A percentile compares a stretch with the other conserved stretches of the same genome.
These are phyloP conservation scores for Globisporangium recalcitrans DNA, from an alignment of 352 stramenopile genomes.

Conservation along the genomic window DNA sequence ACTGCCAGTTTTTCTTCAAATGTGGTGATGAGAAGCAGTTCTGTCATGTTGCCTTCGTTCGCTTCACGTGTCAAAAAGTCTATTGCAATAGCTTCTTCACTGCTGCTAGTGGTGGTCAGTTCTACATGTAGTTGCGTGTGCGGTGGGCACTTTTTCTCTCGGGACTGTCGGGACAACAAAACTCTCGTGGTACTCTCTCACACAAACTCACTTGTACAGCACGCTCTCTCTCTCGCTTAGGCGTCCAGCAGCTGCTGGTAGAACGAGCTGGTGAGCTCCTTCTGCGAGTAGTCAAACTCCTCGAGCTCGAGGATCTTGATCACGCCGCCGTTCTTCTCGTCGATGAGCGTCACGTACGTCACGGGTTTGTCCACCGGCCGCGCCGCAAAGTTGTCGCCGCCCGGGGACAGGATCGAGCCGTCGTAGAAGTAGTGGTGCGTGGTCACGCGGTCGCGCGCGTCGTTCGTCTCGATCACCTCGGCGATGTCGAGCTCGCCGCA, in stretches of 20 bases:
- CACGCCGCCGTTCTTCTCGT: conserved; percentile 19
- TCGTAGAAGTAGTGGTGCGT: conserved; percentile 30
- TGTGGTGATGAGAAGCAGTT: too few species aligned
- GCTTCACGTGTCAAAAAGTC: not conserved
- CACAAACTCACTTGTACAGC: conserved; percentile 1
- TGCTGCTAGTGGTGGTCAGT: not conserved
- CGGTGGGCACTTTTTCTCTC: not conserved
- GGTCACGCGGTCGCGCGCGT: conserved; percentile 15
- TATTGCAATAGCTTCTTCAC: not conserved
- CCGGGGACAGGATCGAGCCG: conserved; percentile 14
- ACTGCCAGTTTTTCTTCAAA: too few species aligned
- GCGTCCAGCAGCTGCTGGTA: conserved; percentile 11
- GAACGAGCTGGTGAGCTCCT: not conserved
- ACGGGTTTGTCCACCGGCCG: conserved; percentile 22
- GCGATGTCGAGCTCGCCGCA: conserved; percentile 71
- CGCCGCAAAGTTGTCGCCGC: conserved; percentile 30
- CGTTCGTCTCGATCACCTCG: conserved; percentile 66
- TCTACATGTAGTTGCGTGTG: not conserved
- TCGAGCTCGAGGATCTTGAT: conserved; percentile 34
- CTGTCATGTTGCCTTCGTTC: not conserved
- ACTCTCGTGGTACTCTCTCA: not conserved
- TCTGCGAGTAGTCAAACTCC: conserved; percentile 24
- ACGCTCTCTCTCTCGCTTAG: not conserved
- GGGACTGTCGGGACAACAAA: not conserved
- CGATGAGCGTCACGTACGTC: conserved; percentile 34